Evolutionary conservation across 2,329 filamentous ascomycete genomes (phyloP), one percentile per base, ranked within the genome.

Genomic region (Fonsecaea nubica): DNA sequence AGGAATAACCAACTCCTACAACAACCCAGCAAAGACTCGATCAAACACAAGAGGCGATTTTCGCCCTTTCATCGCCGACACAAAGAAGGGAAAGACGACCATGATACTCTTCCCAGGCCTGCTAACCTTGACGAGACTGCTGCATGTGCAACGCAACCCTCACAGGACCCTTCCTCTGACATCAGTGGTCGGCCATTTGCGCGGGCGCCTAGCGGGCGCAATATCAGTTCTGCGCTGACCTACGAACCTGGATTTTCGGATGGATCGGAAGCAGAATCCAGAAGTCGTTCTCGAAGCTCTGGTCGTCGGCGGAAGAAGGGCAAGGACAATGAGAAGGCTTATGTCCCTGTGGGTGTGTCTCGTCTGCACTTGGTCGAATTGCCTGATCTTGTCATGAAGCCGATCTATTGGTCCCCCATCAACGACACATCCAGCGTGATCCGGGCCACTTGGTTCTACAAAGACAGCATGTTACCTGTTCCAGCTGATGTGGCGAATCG

Each of bases 381-480:
- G 72, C 93, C 94, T 25, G 86, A 86, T 61, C 80, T 96, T 38
- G 85, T 92, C 74, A 96, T 99, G 93, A 92, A 93, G 77, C 95
- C 95, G 0, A 97, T 98, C 66, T 99, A 99, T 76, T 99, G 95
- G 95, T 93, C 90, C 18, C 94, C 95, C 7, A 86, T 98, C 36
- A 93, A 96, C 73, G 95, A 98, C 74, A 86, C 96, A 36, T 90
- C 92, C 6, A 84, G 89, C 40, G 93, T 98, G 1, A 85, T 90
- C 64, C 86, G 95, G 71, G 93, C 91, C 0, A 98, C 94, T 0
- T 99, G 95, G 95, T 99, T 99, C 77, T 98, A 98, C 78, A 91
- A 90, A 80, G 93, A 97, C 75, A 94, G 91, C 0, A 97, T 98
- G 93, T 82, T 92, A 65, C 95, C 95, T 0, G 87, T 99, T 5